These are phyloP conservation scores for Geotrichum citri-aurantii DNA, from an alignment of 1,139 yeast genomes.

Conservation along the genomic window DNA sequence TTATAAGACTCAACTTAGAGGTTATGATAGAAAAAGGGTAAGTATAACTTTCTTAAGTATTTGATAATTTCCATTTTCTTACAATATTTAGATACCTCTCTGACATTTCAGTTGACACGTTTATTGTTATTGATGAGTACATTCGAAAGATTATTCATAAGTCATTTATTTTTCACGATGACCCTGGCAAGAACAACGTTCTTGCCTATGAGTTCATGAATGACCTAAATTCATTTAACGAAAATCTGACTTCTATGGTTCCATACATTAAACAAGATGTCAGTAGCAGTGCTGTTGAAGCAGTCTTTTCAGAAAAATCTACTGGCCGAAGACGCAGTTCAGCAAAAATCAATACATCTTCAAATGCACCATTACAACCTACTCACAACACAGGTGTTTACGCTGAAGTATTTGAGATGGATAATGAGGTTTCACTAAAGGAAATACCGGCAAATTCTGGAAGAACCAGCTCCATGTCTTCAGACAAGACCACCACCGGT, in stretches of 20 bases:
- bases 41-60: conserved; percentile 1
- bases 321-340: conserved; percentile 7
- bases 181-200: not conserved
- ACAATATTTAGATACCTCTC: conserved; percentile 10
- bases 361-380: not conserved
- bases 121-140: conserved; percentile 6
- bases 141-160: conserved; percentile 1
- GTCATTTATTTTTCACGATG: not conserved
- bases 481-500: not conserved
- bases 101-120: conserved; percentile 5
- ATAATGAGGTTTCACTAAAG: not conserved
- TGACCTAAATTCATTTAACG: conserved; percentile 14
- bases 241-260: conserved; percentile 6
- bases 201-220: conserved; percentile 8
- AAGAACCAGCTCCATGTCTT: not conserved
- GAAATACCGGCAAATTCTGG: not conserved
- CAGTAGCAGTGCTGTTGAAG: conserved; percentile 1
- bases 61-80: not conserved
- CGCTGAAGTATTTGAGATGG: conserved; percentile 15
- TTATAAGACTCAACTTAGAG: conserved; percentile 61
- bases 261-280: conserved; percentile 12
- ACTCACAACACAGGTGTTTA: not conserved
- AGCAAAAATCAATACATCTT: not conserved
- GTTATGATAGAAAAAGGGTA: conserved; percentile 50
- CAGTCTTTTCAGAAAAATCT: conserved; percentile 1